phyloP scores from a whole-genome alignment of 31 red algal species.

The Odonthalia washingtoniensis region DNA sequence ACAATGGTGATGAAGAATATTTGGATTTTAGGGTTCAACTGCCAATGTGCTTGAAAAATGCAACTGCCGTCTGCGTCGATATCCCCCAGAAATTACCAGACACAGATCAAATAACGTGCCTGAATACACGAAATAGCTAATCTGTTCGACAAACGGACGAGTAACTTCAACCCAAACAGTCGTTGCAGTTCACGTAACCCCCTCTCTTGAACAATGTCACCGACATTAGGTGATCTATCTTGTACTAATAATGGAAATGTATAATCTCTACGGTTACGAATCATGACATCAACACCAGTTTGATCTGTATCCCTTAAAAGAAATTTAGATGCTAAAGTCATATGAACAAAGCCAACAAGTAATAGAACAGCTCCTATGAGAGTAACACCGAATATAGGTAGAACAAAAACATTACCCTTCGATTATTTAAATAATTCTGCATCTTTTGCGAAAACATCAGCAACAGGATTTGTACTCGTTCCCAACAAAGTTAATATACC shows the following conservation, averaged over 20 bases:
- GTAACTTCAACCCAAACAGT: too few species aligned
- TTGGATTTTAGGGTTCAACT: too few species aligned
- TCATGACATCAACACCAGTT: constrained; percentile 70
- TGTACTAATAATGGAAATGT: constrained; percentile 87
- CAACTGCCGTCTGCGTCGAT: too few species aligned
- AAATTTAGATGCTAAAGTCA: constrained; percentile 68
- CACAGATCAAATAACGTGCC: too few species aligned
- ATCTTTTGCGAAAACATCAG: constrained; percentile 75
- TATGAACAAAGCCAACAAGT: constrained; percentile 68
- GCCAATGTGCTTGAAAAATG: too few species aligned
- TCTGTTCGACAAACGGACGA: too few species aligned
- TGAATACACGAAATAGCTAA: too few species aligned
- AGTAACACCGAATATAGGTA: constrained; percentile 83
- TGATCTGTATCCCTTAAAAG: constrained; percentile 69
- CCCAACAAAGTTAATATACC: constrained; percentile 91
- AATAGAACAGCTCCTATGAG: constrained; percentile 59
- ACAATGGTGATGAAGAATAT: too few species aligned
- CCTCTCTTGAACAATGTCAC: constrained; percentile 83
- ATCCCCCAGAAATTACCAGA: too few species aligned
- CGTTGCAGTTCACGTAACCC: constrained; percentile 91
- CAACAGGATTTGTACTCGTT: constrained; percentile 91
- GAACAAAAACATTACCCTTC: constrained; percentile 30
- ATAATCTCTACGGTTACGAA: constrained; percentile 90
- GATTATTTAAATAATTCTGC: constrained; percentile 45
- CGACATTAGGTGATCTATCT: constrained; percentile 81